phyloP scores from a whole-genome alignment of 78 protist genomes.

The Dictyostelium capitatum region DNA sequence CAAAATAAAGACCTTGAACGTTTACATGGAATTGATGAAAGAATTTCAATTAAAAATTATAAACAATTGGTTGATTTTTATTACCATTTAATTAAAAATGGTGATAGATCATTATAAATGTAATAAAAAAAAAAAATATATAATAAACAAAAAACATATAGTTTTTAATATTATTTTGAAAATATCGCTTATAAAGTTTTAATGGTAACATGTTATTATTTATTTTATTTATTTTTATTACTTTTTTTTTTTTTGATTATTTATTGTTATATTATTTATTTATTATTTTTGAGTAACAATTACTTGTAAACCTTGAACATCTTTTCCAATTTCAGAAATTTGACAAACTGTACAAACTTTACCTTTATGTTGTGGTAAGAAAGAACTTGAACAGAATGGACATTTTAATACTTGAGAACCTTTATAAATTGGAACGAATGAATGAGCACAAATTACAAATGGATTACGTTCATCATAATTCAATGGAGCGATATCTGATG shows the following conservation, averaged over 20 bases:
- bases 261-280: neutral
- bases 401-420: conserved; percentile 86
- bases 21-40: conserved; percentile 76
- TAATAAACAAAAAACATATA: neutral
- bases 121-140: neutral
- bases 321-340: conserved; percentile 81
- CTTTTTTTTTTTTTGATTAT: neutral
- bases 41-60: conserved; percentile 59
- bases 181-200: no score
- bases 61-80: conserved; percentile 69
- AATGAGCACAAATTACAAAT: conserved; percentile 87
- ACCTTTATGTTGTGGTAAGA: conserved; percentile 84
- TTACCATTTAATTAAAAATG: conserved; percentile 72
- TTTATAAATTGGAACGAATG: conserved; percentile 90
- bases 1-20: conserved; percentile 34
- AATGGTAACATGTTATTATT: neutral
- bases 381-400: conserved; percentile 88
- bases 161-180: neutral
- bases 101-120: conserved; percentile 19
- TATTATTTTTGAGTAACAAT: conserved; percentile 31
- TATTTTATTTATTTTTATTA: neutral
- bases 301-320: conserved; percentile 50
- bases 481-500: conserved; percentile 39
- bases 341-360: conserved; percentile 82
- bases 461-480: conserved; percentile 96